Conservation (phyloP, 2,329 filamentous ascomycete genomes). For the Colletotrichum aenigma region DNA sequence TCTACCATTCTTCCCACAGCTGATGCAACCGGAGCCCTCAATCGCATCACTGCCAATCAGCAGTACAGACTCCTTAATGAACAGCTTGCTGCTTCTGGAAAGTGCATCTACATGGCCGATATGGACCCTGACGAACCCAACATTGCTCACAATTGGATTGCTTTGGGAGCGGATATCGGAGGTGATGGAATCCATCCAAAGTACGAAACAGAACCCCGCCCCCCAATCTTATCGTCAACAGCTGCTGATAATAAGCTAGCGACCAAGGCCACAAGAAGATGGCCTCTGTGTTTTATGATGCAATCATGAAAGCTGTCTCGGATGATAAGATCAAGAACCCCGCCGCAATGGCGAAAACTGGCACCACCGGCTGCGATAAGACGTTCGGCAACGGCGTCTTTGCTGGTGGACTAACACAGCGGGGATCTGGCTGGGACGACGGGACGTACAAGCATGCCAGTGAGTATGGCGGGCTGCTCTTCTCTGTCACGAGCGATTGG, state of each 20-base stretch:
- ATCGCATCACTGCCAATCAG: neutral
- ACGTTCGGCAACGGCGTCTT: slow-evolving; percentile 21
- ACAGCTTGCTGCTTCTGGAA: neutral
- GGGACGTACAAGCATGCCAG: slow-evolving; percentile 30
- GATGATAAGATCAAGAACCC: neutral
- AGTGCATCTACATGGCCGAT: neutral
- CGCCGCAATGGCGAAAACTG: neutral
- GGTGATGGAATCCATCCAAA: neutral
- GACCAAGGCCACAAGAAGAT: neutral
- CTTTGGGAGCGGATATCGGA: neutral
- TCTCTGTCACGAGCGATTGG: slow-evolving; percentile 21
- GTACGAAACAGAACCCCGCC: neutral
- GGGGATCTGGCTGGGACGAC: slow-evolving; percentile 30
- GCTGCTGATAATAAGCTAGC: accelerated
- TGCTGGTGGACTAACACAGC: slow-evolving; percentile 28
- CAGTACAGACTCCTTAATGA: neutral
- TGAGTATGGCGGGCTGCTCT: slow-evolving; percentile 18
- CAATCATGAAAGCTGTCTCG: slow-evolving; percentile 22
- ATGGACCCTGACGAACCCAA: neutral
- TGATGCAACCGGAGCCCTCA: neutral
- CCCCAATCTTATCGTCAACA: neutral
- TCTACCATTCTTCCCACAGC: neutral
- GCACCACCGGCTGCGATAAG: slow-evolving; percentile 23
- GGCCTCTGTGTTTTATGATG: slow-evolving; percentile 22
- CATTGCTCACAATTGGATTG: neutral